Base-by-base conservation (phyloP, 345 rosid species). In the Aquilaria yunnanensis region DNA sequence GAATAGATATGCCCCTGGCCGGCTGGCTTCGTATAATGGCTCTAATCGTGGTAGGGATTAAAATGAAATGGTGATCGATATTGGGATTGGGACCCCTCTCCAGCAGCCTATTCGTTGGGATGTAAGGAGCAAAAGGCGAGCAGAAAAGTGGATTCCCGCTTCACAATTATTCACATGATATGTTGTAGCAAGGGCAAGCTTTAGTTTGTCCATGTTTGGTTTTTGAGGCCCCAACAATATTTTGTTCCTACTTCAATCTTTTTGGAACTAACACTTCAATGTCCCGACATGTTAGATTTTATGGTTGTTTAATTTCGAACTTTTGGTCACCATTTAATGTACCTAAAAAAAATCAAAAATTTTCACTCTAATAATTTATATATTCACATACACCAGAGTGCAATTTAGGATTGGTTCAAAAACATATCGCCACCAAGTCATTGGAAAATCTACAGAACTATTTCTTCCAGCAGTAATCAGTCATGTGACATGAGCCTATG, bases 121-220 rank as follows among this genome's bases (percentile, higher is more conserved):
- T 58, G 74, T 62, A 66, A 73, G 67, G 43, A 73, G 66, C 72
- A 71, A 71, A 51, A 32, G 47, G 56, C 34, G 70, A 61, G 45
- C 30, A 11, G 2, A 54, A 76, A 71, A 56, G 67, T 62, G 69
- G 80, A 73, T 76, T 76, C 83, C 80, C 83, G 57, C 72, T 71
- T 74, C 81, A 23, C 23, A 23, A 23, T 23, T 23, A 23, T 23
- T 23, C 23, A 76, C 84, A 74, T 74, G 79, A 64, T 32, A 68
- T 71, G 79, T 64, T 60, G 51, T 58, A 50, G 52, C 72, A 61
- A 75, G 78, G 23, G 23, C 23, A 23, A 23, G 23, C 23, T 65
- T 70, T 60, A 47, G 32, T 63, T 69, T 76, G 78, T 69, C 74
- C 61, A 65, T 46, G 59, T 65, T 31, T 37, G 53, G 9, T 46